Conservation (phyloP, 2,329 filamentous ascomycete species). For the Scedosporium dehoogii region DNA sequence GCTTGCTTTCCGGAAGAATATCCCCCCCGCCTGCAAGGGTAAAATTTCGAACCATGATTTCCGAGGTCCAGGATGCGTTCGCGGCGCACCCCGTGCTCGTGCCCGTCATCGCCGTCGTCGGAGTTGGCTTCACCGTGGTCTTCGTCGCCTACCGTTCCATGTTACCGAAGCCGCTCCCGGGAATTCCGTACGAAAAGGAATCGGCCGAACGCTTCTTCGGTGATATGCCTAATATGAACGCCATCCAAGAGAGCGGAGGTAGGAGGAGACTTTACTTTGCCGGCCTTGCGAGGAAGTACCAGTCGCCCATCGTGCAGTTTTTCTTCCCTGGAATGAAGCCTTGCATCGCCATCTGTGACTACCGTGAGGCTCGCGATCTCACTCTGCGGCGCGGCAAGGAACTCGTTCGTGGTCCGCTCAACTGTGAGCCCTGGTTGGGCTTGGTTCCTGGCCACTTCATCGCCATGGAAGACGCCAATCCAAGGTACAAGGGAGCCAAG, state of each 20-base stretch:
- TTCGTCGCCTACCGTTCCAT: no score
- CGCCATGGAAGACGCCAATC: conserved; percentile 20
- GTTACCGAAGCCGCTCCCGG: conserved; percentile 9
- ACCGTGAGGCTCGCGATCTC: conserved; percentile 22
- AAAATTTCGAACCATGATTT: no score
- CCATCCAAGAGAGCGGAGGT: background rate
- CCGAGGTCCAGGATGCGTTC: no score
- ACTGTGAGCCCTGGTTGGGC: conserved; percentile 15
- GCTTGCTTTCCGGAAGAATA: no score
- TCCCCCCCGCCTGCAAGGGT: no score
- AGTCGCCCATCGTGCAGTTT: conserved; percentile 21
- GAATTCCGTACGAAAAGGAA: conserved; percentile 17
- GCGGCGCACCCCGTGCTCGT: no score
- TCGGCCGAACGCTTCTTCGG: conserved; percentile 14
- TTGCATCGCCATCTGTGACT: conserved; percentile 21
- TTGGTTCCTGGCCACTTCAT: conserved; percentile 21
- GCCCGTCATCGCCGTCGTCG: no score
- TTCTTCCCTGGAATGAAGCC: conserved; percentile 24
- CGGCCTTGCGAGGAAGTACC: conserved; percentile 9
- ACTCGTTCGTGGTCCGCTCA: conserved; percentile 20
- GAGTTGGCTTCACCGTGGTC: no score
- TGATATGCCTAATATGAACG: conserved; percentile 12
- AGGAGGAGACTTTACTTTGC: background rate
- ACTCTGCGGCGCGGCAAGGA: conserved; percentile 20
- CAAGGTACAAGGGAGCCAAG: conserved; percentile 21